Percentiles rank a stretch among this genome's conserved stretches.
These are phyloP conservation scores for Hamamelis virginiana DNA, from an alignment of 164 flowering plant species.

Conservation along the genomic window DNA sequence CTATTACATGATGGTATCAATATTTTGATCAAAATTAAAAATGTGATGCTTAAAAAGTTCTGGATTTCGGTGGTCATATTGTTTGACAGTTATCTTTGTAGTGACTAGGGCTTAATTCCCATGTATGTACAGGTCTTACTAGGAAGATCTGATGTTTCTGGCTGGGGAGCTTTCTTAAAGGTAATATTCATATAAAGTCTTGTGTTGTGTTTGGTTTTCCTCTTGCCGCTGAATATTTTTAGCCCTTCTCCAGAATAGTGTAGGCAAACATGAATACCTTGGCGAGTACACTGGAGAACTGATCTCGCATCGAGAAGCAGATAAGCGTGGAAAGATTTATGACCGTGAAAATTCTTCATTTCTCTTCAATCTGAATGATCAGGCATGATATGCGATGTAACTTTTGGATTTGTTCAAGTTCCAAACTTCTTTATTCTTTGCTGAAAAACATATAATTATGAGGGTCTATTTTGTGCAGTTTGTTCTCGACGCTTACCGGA, in stretches of 20 bases:
- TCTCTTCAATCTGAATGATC: slow-evolving; percentile 96
- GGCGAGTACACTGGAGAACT: slow-evolving; percentile 99
- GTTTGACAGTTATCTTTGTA: slow-evolving; percentile 2
- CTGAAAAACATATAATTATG: not conserved
- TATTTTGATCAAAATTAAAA: not conserved
- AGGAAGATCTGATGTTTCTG: slow-evolving; percentile 96
- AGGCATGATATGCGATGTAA: slow-evolving; percentile 40
- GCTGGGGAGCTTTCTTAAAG: slow-evolving; percentile 99
- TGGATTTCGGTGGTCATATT: not conserved
- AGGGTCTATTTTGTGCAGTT: slow-evolving; percentile 48
- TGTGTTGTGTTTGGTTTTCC: not conserved
- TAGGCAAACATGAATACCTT: slow-evolving; percentile 87
- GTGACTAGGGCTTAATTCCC: slow-evolving; percentile 8
- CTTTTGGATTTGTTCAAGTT: not conserved
- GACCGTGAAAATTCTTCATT: slow-evolving; percentile 97
- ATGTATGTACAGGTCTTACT: slow-evolving; percentile 69
- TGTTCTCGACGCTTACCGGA: slow-evolving; percentile 96
- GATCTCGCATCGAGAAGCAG: slow-evolving; percentile 97
- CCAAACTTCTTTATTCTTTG: not conserved
- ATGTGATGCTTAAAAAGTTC: not conserved
- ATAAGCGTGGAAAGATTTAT: slow-evolving; percentile 98
- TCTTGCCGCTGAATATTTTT: slow-evolving; percentile 7
- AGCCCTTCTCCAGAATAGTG: slow-evolving; percentile 71
- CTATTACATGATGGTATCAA: too few relatives aligned
- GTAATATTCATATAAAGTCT: slow-evolving; percentile 30